phyloP scores from a whole-genome alignment of 2,329 filamentous ascomycete genomes.

The Colletotrichum filicis region DNA sequence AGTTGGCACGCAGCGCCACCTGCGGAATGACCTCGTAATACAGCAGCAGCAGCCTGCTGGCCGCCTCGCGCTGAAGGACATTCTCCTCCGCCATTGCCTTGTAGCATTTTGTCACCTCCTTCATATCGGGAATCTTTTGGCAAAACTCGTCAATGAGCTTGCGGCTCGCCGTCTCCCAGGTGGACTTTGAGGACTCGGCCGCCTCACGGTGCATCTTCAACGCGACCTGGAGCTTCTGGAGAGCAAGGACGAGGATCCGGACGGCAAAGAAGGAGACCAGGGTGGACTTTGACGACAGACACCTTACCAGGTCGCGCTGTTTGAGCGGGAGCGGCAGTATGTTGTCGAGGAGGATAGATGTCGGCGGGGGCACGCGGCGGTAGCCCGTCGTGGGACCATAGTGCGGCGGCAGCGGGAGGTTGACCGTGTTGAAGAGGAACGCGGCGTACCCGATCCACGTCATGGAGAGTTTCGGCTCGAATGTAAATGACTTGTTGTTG shows the following conservation, averaged over 20 bases:
- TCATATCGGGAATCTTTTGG: conserved; percentile 82
- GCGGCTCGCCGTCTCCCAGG: conserved; percentile 77
- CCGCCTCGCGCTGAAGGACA: conserved; percentile 79
- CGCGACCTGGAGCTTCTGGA: conserved; percentile 79
- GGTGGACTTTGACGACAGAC: conserved; percentile 80
- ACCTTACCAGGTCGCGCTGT: conserved; percentile 82
- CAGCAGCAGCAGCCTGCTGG: conserved; percentile 81
- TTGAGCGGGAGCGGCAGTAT: conserved; percentile 86
- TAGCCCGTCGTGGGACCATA: conserved; percentile 76
- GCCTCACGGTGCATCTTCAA: conserved; percentile 69
- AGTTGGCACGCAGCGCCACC: conserved; percentile 82
- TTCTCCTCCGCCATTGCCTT: conserved; percentile 75
- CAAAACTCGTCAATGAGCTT: conserved; percentile 80
- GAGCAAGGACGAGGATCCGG: conserved; percentile 79
- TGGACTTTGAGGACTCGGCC: conserved; percentile 46
- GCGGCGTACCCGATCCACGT: conserved; percentile 96
- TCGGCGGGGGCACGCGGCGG: conserved; percentile 78
- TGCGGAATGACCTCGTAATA: conserved; percentile 88
- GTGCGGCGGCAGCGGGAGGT: conserved; percentile 76
- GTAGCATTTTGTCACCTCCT: conserved; percentile 81
- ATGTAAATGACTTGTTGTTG: conserved; percentile 81
- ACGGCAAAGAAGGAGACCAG: conserved; percentile 87
- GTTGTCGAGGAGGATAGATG: conserved; percentile 83
- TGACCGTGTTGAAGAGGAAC: conserved; percentile 84
- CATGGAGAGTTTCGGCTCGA: conserved; percentile 90